Base-by-base conservation (phyloP, 1,284 basidiomycete genomes). In the Sanghuangporus weigelae region DNA sequence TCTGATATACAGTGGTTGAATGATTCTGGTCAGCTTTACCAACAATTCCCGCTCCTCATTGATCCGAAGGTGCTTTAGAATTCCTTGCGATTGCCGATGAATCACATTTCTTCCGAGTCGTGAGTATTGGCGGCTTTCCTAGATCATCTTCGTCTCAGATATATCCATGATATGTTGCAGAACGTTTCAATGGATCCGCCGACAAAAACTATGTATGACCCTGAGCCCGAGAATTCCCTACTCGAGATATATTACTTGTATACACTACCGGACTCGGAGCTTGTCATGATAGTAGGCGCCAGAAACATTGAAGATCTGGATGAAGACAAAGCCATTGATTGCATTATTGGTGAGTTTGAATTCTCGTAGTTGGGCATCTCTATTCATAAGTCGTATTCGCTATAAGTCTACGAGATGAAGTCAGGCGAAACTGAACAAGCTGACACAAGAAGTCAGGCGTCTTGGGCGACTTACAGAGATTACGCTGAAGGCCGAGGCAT, bases 1-100 rank as follows among this genome's bases (percentile, higher is more conserved):
- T 31, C 51, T 19, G 63, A 65, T 39, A 60, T 65, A 16, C 59
- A 62, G 39, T 65, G 63, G 63, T 31, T 61, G 36, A 58, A 61
- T 26, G 54, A 62, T 53, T 8, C 26, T 36, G 63, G 63, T 61
- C n/a, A n/a, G 63, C 38, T 12, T 31, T 57, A 11, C 36, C 2
- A 38, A 36, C 4, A 4, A 8, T 14, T 63, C 39, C 8, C n/a
- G n/a, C 11, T 21, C 56, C 8, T 11, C 6, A 51, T n/a, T 53
- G 4, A 57, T 7, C 7, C 31, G 11, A 12, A 16, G n/a, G 35
- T 54, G 40, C 14, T 26, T 31, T 36, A 65, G 63, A 61, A 23
- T 62, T 65, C 35, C 54, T 65, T 19, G 59, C 56, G 10, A 51
- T 64, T 39, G 59, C 63, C 5, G 63, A 64, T 51, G 59, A 61